Percentiles rank a stretch among this genome's conserved stretches.
Conservation (phyloP, 1,139 yeast genomes). For the Zygosaccharomyces pseudobailii region DNA sequence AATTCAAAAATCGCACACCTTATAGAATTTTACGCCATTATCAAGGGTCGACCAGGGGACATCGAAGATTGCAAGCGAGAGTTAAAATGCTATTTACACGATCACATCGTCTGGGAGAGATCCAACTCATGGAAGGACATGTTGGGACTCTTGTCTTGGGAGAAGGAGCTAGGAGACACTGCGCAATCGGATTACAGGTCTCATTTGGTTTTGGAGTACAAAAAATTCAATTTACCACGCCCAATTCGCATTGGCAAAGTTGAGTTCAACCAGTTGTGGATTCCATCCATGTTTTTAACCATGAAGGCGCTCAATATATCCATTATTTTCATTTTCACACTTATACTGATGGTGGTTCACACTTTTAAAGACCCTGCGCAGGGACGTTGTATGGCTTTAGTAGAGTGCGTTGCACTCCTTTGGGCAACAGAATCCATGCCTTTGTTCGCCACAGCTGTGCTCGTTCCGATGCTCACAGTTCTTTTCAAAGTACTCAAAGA, state of each 20-base stretch:
- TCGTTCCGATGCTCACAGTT: conserved; percentile 56
- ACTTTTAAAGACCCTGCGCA: conserved; percentile 59
- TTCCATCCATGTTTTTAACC: conserved; percentile 39
- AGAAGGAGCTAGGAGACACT: conserved; percentile 26
- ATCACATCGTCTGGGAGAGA: conserved; percentile 73
- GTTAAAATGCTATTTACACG: conserved; percentile 58
- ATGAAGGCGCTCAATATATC: conserved; percentile 42
- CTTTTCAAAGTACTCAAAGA: conserved; percentile 53
- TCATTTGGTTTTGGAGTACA: conserved; percentile 31
- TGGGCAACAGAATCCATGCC: conserved; percentile 78
- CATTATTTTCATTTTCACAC: conserved; percentile 43
- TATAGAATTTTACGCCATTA: conserved; percentile 44
- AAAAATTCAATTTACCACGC: conserved; percentile 28
- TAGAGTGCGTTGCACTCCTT: conserved; percentile 61
- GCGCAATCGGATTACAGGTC: conserved; percentile 15
- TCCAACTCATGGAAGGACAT: conserved; percentile 71
- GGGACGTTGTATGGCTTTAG: conserved; percentile 61
- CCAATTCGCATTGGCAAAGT: conserved; percentile 31
- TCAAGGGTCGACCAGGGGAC: conserved; percentile 32
- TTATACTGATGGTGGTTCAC: conserved; percentile 46
- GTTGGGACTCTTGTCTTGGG: conserved; percentile 55
- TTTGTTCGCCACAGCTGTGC: conserved; percentile 58
- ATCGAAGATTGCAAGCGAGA: conserved; percentile 36
- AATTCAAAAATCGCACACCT: conserved; percentile 46
- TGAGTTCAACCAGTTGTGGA: conserved; percentile 22